A percentile compares a stretch with the other conserved stretches of the same genome.
Conservation (phyloP, 2,329 filamentous ascomycete species). For the Xylariaceae sp. region DNA sequence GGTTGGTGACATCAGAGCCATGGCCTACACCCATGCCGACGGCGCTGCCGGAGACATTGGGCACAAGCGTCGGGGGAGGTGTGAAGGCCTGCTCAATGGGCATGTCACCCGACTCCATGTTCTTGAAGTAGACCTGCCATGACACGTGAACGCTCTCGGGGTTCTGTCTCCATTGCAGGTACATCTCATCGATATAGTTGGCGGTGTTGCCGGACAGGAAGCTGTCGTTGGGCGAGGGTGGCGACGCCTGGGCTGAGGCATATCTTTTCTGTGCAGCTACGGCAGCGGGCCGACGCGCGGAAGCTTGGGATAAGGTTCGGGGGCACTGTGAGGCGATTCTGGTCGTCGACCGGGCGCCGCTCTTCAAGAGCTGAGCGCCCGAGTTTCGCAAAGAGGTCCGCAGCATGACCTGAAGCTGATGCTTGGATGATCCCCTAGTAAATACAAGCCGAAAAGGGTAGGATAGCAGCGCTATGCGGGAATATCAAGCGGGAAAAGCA, state of each 20-base stretch:
- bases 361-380: slow-evolving; percentile 57
- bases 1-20: slow-evolving; percentile 83
- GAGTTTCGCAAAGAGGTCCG: slow-evolving; percentile 62
- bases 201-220: slow-evolving; percentile 96
- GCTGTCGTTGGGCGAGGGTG: slow-evolving; percentile 81
- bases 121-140: slow-evolving; percentile 99
- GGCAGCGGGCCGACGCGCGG: slow-evolving; percentile 47
- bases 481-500: slow-evolving; percentile 11
- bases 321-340: slow-evolving; percentile 34
- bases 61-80: slow-evolving; percentile 86
- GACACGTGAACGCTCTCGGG: slow-evolving; percentile 92
- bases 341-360: slow-evolving; percentile 42
- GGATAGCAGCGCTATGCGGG: neutral
- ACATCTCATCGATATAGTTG: slow-evolving; percentile 99
- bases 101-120: slow-evolving; percentile 98
- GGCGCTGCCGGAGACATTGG: slow-evolving; percentile 70
- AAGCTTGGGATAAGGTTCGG: slow-evolving; percentile 42
- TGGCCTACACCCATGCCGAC: slow-evolving; percentile 59
- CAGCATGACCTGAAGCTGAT: slow-evolving; percentile 58
- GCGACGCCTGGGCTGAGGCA: slow-evolving; percentile 49
- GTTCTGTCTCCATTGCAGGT: slow-evolving; percentile 93
- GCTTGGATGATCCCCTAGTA: slow-evolving; percentile 27
- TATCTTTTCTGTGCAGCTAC: slow-evolving; percentile 48
- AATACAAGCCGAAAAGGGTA: slow-evolving; percentile 3
- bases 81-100: slow-evolving; percentile 96